Evolutionary conservation across 345 rosid genomes (phyloP), one percentile per base, ranked within the genome.

Genomic region (Acer yangbiense): DNA sequence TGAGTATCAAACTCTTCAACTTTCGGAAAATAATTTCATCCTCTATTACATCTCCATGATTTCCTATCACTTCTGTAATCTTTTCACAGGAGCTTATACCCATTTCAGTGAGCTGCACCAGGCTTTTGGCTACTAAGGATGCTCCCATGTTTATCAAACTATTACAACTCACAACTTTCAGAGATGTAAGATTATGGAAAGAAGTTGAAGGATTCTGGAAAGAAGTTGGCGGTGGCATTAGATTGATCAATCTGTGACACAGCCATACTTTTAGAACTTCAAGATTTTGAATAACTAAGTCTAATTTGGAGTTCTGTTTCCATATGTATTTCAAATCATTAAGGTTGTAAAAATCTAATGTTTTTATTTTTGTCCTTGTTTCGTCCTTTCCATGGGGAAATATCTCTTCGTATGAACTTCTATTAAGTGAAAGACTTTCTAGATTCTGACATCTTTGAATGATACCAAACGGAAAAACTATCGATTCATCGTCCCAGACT

Each of bases 201-300:
- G 35, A 32, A 32, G 35, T 32, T 32, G 35, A 32, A 32, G 35
- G 35, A 32, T 32, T 32, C 35, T 12, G 17, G 13, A 78, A 78
- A 57, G 81, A 67, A 7, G 69, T 18, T 4, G 39, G 54, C 0
- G 48, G 32, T 0, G 29, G 61, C 52, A 23, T 9, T 58, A 78
- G 16, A n/a, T 0, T 13, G 2, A 9, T 25, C 46, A 74, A 63
- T 32, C 9, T 43, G 32, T 64, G 0, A 67, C 0, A 1, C 0
- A 9, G 0, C 0, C 2, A 2, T 14, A 65, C 76, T 20, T 9
- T 9, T 6, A 78, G 70, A 21, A 8, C 20, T 16, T 50, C 57
- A 63, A 77, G 70, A 48, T 71, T 35, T 20, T 23, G 80, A 32
- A 77, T 12, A 44, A 35, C 2, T 5, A 46, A 10, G 25, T 68